These are phyloP conservation scores for Termitomyces sp. DNA, from an alignment of 768 basidiomycete species.

Conservation along the genomic window DNA sequence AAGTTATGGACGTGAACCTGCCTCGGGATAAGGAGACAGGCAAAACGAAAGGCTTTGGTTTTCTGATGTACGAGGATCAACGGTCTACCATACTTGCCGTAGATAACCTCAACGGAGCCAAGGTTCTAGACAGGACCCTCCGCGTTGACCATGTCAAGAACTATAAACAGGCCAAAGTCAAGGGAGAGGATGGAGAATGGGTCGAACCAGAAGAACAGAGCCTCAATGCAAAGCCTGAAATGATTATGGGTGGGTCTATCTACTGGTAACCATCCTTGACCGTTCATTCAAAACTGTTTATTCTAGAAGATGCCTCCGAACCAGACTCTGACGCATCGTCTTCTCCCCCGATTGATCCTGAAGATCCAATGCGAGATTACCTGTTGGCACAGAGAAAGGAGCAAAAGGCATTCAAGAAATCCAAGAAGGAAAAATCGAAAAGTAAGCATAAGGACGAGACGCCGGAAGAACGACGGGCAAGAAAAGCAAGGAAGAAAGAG, in stretches of 20 bases:
- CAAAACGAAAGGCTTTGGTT: slow-evolving; percentile 88
- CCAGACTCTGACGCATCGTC: slow-evolving; percentile 69
- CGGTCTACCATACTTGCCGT: slow-evolving; percentile 94
- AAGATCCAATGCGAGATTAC: slow-evolving; percentile 98
- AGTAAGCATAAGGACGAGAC: slow-evolving; percentile 72
- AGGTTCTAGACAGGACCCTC: slow-evolving; percentile 79
- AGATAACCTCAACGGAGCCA: slow-evolving; percentile 96
- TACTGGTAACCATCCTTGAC: not conserved
- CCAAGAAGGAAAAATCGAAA: slow-evolving; percentile 60
- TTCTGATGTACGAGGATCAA: slow-evolving; percentile 99
- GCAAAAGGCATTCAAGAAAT: slow-evolving; percentile 64
- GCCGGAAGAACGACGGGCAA: slow-evolving; percentile 69
- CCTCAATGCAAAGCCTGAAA: slow-evolving; percentile 79
- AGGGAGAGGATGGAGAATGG: slow-evolving; percentile 82
- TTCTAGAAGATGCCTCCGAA: slow-evolving; percentile 44
- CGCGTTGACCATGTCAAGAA: slow-evolving; percentile 92
- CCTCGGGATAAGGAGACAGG: slow-evolving; percentile 93
- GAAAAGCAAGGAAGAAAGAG: slow-evolving; percentile 69
- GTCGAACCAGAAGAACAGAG: slow-evolving; percentile 81
- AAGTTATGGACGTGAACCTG: slow-evolving; percentile 91
- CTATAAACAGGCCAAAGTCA: slow-evolving; percentile 83
- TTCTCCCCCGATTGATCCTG: slow-evolving; percentile 77
- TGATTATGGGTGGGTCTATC: slow-evolving; percentile 53
- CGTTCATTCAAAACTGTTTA: not conserved
- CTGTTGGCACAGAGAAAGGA: slow-evolving; percentile 73